Evolutionary conservation across 805 yeast genomes (phyloP).

Genomic region (Teunomyces aglyptinius): DNA sequence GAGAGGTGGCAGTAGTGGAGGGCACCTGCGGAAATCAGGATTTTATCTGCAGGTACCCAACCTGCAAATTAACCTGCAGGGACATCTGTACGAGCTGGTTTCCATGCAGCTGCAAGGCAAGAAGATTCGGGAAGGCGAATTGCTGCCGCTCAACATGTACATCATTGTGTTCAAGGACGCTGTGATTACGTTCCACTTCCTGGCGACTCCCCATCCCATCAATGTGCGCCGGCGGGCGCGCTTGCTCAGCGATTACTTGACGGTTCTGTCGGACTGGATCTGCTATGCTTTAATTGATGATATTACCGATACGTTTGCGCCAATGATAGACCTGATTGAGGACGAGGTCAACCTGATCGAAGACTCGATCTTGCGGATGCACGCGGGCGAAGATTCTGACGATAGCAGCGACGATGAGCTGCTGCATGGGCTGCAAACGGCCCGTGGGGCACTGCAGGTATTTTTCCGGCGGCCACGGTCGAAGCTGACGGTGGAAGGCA

Average conservation of each 20-base stretch:
- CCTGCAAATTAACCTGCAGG: neutral
- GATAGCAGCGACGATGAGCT: slow-evolving; percentile 36
- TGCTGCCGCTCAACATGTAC: slow-evolving; percentile 89
- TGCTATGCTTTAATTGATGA: slow-evolving; percentile 96
- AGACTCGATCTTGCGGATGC: slow-evolving; percentile 85
- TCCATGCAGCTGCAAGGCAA: slow-evolving; percentile 25
- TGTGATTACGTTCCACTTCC: slow-evolving; percentile 88
- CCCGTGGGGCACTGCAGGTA: slow-evolving; percentile 14
- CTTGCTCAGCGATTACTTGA: slow-evolving; percentile 78
- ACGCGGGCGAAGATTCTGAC: slow-evolving; percentile 55
- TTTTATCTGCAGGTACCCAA: neutral
- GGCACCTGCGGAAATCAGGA: slow-evolving; percentile 1
- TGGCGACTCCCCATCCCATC: slow-evolving; percentile 93
- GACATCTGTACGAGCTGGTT: slow-evolving; percentile 11
- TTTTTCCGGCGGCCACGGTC: slow-evolving; percentile 36
- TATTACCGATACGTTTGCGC: slow-evolving; percentile 96
- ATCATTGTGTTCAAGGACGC: slow-evolving; percentile 89
- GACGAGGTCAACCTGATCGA: slow-evolving; percentile 94
- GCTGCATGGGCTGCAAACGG: slow-evolving; percentile 28
- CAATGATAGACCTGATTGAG: slow-evolving; percentile 91
- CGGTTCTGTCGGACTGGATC: slow-evolving; percentile 94
- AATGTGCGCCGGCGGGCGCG: slow-evolving; percentile 94
- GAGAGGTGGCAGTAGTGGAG: neutral
- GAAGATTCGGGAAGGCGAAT: slow-evolving; percentile 50
- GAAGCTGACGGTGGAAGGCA: slow-evolving; percentile 36